A percentile compares a stretch with the other conserved stretches of the same genome.
phyloP scores from a whole-genome alignment of 257 asterid species.

The Asclepias syriaca region DNA sequence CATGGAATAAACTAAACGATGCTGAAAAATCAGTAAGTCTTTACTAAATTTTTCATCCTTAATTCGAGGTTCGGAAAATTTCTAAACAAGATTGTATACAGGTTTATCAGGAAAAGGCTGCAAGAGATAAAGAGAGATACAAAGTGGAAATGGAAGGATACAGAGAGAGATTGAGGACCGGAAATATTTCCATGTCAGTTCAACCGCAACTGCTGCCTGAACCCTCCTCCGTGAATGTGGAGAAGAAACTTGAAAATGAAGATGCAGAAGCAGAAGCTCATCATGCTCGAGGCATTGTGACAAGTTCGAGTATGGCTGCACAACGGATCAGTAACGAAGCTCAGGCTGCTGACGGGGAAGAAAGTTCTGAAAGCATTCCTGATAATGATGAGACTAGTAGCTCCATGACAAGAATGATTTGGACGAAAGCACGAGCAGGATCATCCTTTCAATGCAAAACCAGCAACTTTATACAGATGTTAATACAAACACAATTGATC shows the following conservation, averaged over 20 bases:
- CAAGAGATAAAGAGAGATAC: slow-evolving; percentile 72
- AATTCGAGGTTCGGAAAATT: too few relatives aligned
- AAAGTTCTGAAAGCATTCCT: background rate
- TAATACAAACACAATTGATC: slow-evolving; percentile 1
- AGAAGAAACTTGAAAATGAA: background rate
- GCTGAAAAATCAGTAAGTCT: slow-evolving; percentile 57
- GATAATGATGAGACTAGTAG: background rate
- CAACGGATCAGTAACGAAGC: background rate
- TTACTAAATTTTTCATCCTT: too few relatives aligned
- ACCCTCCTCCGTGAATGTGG: slow-evolving; percentile 20
- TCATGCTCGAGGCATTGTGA: slow-evolving; percentile 22
- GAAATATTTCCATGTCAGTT: slow-evolving; percentile 27
- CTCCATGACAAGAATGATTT: slow-evolving; percentile 11
- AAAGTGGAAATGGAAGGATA: slow-evolving; percentile 67
- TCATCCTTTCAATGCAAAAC: background rate
- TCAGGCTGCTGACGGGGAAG: slow-evolving; percentile 15
- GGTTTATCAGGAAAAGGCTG: slow-evolving; percentile 79
- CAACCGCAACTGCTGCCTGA: slow-evolving; percentile 27
- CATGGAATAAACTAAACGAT: slow-evolving; percentile 75
- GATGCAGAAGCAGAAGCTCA: slow-evolving; percentile 25
- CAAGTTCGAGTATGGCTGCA: background rate
- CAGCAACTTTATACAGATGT: background rate
- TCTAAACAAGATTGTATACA: slow-evolving; percentile 14
- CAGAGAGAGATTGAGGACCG: slow-evolving; percentile 40
- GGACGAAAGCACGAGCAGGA: background rate